These are phyloP conservation scores for Leccinum disarticulatum DNA, from an alignment of 768 basidiomycete species.

Conservation along the genomic window DNA sequence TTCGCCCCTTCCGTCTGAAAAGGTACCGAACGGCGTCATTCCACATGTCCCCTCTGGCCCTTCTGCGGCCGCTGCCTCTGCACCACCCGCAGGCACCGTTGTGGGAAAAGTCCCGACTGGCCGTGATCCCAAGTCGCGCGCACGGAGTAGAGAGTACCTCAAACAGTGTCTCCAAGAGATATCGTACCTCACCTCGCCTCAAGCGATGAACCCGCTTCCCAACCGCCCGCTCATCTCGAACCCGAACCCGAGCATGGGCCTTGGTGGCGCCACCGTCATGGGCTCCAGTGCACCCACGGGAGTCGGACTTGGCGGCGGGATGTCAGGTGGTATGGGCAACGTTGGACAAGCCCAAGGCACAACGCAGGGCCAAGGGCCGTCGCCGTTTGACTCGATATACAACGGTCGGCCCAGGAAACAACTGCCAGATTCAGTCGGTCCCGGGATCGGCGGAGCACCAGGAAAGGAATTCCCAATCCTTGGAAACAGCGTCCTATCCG, in stretches of 20 bases:
- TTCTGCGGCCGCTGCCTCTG: constrained; percentile 16
- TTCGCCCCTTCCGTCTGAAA: constrained; percentile 70
- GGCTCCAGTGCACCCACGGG: constrained; percentile 18
- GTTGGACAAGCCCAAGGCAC: constrained; percentile 20
- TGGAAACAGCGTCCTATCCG: constrained; percentile 45
- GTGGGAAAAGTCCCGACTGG: constrained; percentile 74
- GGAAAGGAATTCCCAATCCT: constrained; percentile 66
- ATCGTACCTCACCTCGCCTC: constrained; percentile 93
- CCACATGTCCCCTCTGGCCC: constrained; percentile 59
- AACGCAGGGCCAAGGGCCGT: constrained; percentile 22
- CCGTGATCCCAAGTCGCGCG: constrained; percentile 93
- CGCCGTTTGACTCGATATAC: constrained; percentile 73
- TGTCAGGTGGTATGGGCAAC: constrained; percentile 13
- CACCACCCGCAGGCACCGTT: constrained; percentile 41
- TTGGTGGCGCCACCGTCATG: constrained; percentile 14
- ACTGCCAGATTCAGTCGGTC: constrained; percentile 59
- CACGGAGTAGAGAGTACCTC: constrained; percentile 92
- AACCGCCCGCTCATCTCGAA: constrained; percentile 73
- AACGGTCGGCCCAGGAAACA: constrained; percentile 81
- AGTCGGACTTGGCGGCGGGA: constrained; percentile 11
- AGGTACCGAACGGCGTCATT: constrained; percentile 60
- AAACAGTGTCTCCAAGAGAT: constrained; percentile 99
- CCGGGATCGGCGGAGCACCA: constrained; percentile 15
- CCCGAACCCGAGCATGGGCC: constrained; percentile 34
- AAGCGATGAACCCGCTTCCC: constrained; percentile 96